These are phyloP conservation scores for Westerdykella aurantiaca DNA, from an alignment of 2,329 filamentous ascomycete genomes.

Conservation along the genomic window DNA sequence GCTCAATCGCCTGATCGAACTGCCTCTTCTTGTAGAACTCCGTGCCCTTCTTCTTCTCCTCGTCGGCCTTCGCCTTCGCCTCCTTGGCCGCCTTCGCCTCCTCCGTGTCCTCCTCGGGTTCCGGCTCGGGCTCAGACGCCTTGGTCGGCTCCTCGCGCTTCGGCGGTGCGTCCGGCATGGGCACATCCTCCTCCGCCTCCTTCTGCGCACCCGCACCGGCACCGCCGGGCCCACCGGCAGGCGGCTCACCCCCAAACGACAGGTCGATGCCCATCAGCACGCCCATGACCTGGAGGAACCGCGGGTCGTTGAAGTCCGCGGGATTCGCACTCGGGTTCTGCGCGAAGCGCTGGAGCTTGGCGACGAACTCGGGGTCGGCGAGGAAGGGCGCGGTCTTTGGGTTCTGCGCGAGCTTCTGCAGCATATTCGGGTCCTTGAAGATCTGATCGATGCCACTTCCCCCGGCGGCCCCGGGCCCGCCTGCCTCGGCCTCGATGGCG, in stretches of 20 bases:
- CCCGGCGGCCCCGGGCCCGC: constrained; percentile 41
- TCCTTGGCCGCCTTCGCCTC: constrained; percentile 79
- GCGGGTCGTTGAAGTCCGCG: constrained; percentile 78
- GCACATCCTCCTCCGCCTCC: constrained; percentile 64
- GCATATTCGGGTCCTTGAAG: constrained; percentile 87
- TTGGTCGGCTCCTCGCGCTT: constrained; percentile 53
- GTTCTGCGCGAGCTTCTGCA: constrained; percentile 86
- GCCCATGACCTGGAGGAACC: constrained; percentile 90
- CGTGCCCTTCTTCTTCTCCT: constrained; percentile 89
- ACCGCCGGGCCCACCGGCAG: constrained; percentile 39
- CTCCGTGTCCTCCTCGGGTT: constrained; percentile 68
- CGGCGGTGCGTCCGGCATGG: constrained; percentile 65
- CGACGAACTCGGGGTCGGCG: constrained; percentile 81
- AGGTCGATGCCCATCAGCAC: constrained; percentile 93
- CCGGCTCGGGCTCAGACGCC: constrained; percentile 49
- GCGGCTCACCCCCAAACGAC: constrained; percentile 57
- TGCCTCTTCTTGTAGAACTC: constrained; percentile 98
- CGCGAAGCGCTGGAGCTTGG: constrained; percentile 75
- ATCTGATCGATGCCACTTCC: constrained; percentile 59
- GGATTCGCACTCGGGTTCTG: constrained; percentile 74
- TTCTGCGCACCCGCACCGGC: constrained; percentile 23
- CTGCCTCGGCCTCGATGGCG: constrained; percentile 73
- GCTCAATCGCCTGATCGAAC: constrained; percentile 88
- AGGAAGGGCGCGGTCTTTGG: constrained; percentile 84
- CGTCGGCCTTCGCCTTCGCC: constrained; percentile 87